Evolutionary conservation across 805 yeast genomes (phyloP), one percentile per base, ranked within the genome.

Genomic region (Myxozyma nipponensis): DNA sequence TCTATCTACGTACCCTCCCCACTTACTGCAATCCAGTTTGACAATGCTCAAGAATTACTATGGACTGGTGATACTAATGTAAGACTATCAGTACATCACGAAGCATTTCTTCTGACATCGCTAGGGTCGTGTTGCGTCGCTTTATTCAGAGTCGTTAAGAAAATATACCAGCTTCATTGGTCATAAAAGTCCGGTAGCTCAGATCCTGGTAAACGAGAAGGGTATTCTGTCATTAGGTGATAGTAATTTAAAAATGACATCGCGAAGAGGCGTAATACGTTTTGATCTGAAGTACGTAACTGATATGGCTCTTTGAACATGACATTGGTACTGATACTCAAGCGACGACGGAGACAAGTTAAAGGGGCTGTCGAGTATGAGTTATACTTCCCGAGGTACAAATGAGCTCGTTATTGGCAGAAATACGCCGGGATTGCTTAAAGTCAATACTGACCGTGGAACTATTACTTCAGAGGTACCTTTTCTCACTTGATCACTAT

Each of bases 21-120:
- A 10, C 45, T 61, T n/a, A 44, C 58, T 17, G 46, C 66, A 10
- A 40, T 79, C 5, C 66, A 68, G 2, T 89, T 89, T 65, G 96
- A 90, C 68, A 75, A 75, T 34, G 69, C 76, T n/a, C 77, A 81
- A 52, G 93, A 90, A 59, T 70, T 93, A 40, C 64, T 90, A 1
- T 91, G 98, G 98, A 74, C 83, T 1, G 95, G 95, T 17, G 93
- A 86, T 63, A 66, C 78, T 32, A 59, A 71, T 1, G 74, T 71
- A 35, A 86, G 90, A 39, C 7, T 19, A 38, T 9, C 9, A 38
- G 25, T 6, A 10, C 4, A 9, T 22, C 42, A 38, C 26, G 9
- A 38, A 5, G 24, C 7, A 17, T 38, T 9, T 54, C 26, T 21
- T 6, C 25, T 32, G 22, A 28, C 25, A n/a, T 26, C 4, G 1